Evolutionary conservation across 1,284 basidiomycete species (phyloP), one percentile per base, ranked within the genome.

Genomic region (Ustilago curta): DNA sequence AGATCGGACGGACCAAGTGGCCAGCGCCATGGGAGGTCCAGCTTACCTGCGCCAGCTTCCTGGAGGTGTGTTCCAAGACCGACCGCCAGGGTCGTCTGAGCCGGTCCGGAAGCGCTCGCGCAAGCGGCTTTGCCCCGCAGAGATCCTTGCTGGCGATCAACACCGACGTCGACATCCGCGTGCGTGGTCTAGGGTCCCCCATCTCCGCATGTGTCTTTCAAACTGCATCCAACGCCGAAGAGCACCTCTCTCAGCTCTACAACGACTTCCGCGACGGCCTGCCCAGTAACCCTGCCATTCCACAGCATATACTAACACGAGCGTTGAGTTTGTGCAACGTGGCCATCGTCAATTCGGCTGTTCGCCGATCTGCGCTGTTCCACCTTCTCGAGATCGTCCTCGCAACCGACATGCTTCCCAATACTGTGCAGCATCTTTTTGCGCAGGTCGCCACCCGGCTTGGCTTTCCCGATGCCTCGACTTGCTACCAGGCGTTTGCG

Each of bases 301-400:
- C 89, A 76, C 94, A 97, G 81, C 86, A 87, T 40, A 92, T 94
- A 87, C 85, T 94, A 39, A 93, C 93, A 9, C 89, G 93, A 43
- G 88, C 93, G 21, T 85, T 97, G 16, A 90, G 89, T 68, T 87
- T 95, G 29, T 90, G 91, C 25, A 97, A 97, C 84, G 89, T 93
- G 68, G 91, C 95, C 87, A 88, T 97, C 32, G 89, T 90, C 19
- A 92, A 91, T 80, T 91, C 93, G 2, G 88, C 89, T 1, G 89
- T 92, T 12, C 89, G 95, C n/a, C 89, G 92, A n/a, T 91, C 90
- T 0, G 89, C 94, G 1, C 93, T 96, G 79, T 95, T 92, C 89
- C 91, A 95, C 84, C 84, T 98, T 39, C 87, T 97, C 62, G 93
- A 95, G 83, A 88, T 90, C 6, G 48, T 67, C 0, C 45, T 79